Conservation (phyloP, 1,284 basidiomycete species). For the Irpex sp. region DNA sequence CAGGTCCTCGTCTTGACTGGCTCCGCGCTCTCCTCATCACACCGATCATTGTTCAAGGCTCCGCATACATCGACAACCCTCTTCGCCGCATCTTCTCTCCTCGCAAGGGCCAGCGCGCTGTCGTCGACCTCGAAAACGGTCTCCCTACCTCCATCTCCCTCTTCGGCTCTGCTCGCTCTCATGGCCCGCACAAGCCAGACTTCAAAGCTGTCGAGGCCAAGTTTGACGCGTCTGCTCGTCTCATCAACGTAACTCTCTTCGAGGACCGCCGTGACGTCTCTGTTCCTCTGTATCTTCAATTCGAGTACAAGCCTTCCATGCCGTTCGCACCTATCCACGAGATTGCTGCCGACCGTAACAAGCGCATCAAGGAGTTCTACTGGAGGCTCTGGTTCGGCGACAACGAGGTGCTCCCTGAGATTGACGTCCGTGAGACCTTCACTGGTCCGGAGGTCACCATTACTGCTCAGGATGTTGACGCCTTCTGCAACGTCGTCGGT, state of each 20-base stretch:
- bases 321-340: slow-evolving; percentile 96
- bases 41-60: slow-evolving; percentile 82
- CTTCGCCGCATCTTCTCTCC: slow-evolving; percentile 86
- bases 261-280: slow-evolving; percentile 81
- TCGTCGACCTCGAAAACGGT: slow-evolving; percentile 48
- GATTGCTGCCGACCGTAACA: slow-evolving; percentile 80
- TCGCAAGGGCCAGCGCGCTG: slow-evolving; percentile 74
- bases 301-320: slow-evolving; percentile 85
- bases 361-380: slow-evolving; percentile 93
- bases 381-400: slow-evolving; percentile 97
- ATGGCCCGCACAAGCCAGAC: slow-evolving; percentile 64
- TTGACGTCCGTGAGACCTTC: slow-evolving; percentile 78
- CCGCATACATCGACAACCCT: slow-evolving; percentile 85
- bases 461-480: slow-evolving; percentile 73
- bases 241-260: slow-evolving; percentile 77
- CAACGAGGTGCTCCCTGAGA: slow-evolving; percentile 67
- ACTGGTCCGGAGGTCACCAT: slow-evolving; percentile 82
- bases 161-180: slow-evolving; percentile 80
- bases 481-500: slow-evolving; percentile 91
- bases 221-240: slow-evolving; percentile 50
- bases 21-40: slow-evolving; percentile 83
- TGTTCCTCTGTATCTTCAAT: slow-evolving; percentile 82
- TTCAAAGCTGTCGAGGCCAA: slow-evolving; percentile 86
- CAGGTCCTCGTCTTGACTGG: slow-evolving; percentile 83
- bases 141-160: slow-evolving; percentile 56